Evolutionary conservation across 83 land plant genomes (phyloP).

Genomic region (Picea abies): DNA sequence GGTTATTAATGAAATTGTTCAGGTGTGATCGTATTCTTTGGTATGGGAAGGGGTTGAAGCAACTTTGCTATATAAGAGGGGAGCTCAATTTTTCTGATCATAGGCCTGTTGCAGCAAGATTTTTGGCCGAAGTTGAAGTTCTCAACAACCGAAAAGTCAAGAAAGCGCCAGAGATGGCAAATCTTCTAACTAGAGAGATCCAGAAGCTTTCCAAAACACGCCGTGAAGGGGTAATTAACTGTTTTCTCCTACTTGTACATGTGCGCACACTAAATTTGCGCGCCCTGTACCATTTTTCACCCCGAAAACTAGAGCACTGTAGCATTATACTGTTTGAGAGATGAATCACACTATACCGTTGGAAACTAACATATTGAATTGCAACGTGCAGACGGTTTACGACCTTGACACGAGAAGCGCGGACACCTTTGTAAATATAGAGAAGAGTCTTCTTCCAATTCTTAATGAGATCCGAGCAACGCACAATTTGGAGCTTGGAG

Average conservation of each 20-base stretch:
- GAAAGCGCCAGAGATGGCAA: conserved; percentile 10
- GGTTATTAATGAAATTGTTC: not conserved
- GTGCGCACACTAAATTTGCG: no score
- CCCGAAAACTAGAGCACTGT: no score
- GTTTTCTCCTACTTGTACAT: not conserved
- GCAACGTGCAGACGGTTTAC: not conserved
- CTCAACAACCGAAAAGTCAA: conserved; percentile 16
- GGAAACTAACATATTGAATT: not conserved
- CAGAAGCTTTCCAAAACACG: conserved; percentile 7
- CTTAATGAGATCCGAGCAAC: conserved; percentile 2
- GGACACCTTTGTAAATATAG: not conserved
- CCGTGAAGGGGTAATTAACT: not conserved
- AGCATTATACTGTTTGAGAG: no score
- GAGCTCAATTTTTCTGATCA: conserved; percentile 68
- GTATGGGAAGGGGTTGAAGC: conserved; percentile 61
- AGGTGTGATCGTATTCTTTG: conserved; percentile 87
- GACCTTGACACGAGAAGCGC: not conserved
- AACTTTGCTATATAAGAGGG: conserved; percentile 42
- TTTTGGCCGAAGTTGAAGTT: conserved; percentile 52
- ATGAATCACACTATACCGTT: not conserved
- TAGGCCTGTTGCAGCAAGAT: conserved; percentile 61
- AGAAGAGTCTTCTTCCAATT: not conserved
- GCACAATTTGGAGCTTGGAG: conserved; percentile 9
- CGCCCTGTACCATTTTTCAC: no score
- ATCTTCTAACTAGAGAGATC: not conserved